Base-by-base conservation (phyloP, 148 eudicot species). In the Fagopyrum esculentum region DNA sequence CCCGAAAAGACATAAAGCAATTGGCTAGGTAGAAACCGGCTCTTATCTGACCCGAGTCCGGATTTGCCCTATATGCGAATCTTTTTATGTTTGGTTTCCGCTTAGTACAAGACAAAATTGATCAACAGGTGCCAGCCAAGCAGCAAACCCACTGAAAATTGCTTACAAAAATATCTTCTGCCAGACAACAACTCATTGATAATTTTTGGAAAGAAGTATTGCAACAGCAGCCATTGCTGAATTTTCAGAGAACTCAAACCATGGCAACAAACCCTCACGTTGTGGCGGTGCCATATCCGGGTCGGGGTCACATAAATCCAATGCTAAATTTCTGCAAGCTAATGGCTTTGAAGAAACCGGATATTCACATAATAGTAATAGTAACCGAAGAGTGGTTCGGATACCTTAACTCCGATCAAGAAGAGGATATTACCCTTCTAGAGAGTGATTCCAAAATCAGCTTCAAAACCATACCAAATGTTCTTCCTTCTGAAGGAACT, bases 281-380 rank as follows among this genome's bases (percentile, higher is more conserved):
- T 54, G 78, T 81, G 43, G 83, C 77, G 44, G 29, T 81, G 78
- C 83, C 83, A 47, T 81, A 70, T n/a, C 81, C 80, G 1, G 83
- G 80, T 3, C 70, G 83, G 35, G 83, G 83, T 72, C 83, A 81
- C 76, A 63, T 78, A 66, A 81, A 81, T 74, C 83, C 83, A 4
- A 77, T 81, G 80, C 56, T 81, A 75, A 81, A 74, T 75, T 63
- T 81, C 64, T 77, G 80, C 75, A 69, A 69, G 46, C 17, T 26
- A 3, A 26, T 77, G 47, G 35, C 68, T 3, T 35, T 29, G 7
- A 73, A 69, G 5, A 44, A 5, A 51, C 6, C 15, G 35, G 11
- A n/a, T 45, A 16, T 77, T 1, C 61, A 26, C 19, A 15, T 81
- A 12, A 45, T 73, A 1, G 59, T 81, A 46, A 70, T 81, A 44